Conservation (phyloP, 2,329 filamentous ascomycete genomes). For the Byssoonygena ceratinophila region DNA sequence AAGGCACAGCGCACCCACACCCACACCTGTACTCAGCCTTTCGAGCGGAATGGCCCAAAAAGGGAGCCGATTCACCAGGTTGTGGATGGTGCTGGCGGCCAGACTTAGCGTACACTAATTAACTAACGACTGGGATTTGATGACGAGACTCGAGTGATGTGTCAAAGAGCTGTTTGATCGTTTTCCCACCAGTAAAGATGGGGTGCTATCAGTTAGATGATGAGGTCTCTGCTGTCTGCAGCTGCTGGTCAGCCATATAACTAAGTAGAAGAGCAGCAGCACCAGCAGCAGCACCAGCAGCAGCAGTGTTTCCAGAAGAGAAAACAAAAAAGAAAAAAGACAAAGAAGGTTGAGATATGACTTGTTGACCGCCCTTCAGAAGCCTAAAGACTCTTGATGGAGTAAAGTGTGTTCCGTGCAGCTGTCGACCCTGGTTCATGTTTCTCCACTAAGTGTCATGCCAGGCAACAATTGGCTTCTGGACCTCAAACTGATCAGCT, state of each 20-base stretch:
- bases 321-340: not conserved
- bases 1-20: not conserved
- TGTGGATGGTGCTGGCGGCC: not conserved
- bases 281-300: not conserved
- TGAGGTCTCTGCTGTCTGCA: not conserved
- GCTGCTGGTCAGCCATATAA: not conserved
- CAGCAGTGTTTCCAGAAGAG: not conserved
- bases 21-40: not conserved
- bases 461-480: conserved; percentile 13
- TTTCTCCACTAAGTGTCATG: not conserved
- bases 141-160: conserved; percentile 4
- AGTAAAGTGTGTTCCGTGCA: not conserved
- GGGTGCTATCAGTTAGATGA: not conserved
- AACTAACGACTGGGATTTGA: not conserved
- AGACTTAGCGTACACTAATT: not conserved
- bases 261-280: too few relatives aligned
- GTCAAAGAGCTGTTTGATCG: conserved; percentile 11
- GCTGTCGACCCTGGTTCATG: not conserved
- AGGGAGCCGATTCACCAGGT: not conserved
- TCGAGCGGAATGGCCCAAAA: not conserved
- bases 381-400: too few relatives aligned
- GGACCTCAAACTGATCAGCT: conserved; percentile 2
- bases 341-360: not conserved
- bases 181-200: conserved; percentile 9
- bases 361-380: conserved; percentile 6